phyloP scores from a whole-genome alignment of 2,329 filamentous ascomycete species.

The Venturia carpophila region DNA sequence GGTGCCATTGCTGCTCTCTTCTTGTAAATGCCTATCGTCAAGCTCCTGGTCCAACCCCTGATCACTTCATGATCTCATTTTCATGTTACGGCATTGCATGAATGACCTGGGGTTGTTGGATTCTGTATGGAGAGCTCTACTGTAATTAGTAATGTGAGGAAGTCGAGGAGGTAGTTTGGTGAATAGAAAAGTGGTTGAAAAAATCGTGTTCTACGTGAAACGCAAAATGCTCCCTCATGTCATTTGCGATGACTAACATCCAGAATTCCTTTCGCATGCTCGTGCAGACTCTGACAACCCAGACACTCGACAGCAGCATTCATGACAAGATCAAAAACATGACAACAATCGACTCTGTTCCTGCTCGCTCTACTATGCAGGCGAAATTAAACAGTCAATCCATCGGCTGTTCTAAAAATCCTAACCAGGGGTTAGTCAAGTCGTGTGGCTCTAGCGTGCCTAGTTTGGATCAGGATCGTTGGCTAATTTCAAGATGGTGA shows the following conservation, averaged over 20 bases:
- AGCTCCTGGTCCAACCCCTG: slow-evolving; percentile 1
- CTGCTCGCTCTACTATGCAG: too few relatives aligned
- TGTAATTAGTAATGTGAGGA: slow-evolving; percentile 11
- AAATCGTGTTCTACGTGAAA: background rate
- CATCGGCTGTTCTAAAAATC: background rate
- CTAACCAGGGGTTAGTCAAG: background rate
- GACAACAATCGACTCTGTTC: too few relatives aligned
- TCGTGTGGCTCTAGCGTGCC: background rate
- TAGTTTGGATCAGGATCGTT: background rate
- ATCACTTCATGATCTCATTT: slow-evolving; percentile 16
- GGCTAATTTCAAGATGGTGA: background rate
- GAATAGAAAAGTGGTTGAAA: slow-evolving; percentile 7
- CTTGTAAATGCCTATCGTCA: slow-evolving; percentile 16
- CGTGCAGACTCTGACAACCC: background rate
- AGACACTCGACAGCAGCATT: background rate
- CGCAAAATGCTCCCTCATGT: background rate
- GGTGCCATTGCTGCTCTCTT: slow-evolving; percentile 17
- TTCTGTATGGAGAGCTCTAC: slow-evolving; percentile 7
- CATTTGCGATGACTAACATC: too few relatives aligned
- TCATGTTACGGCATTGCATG: slow-evolving; percentile 15
- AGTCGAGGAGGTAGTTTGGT: slow-evolving; percentile 3
- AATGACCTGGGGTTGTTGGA: background rate
- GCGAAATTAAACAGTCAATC: background rate
- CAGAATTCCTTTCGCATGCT: too few relatives aligned
- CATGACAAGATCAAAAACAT: background rate